These are phyloP conservation scores for Corinectria fuckeliana DNA, from an alignment of 2,329 filamentous ascomycete genomes.

Conservation along the genomic window DNA sequence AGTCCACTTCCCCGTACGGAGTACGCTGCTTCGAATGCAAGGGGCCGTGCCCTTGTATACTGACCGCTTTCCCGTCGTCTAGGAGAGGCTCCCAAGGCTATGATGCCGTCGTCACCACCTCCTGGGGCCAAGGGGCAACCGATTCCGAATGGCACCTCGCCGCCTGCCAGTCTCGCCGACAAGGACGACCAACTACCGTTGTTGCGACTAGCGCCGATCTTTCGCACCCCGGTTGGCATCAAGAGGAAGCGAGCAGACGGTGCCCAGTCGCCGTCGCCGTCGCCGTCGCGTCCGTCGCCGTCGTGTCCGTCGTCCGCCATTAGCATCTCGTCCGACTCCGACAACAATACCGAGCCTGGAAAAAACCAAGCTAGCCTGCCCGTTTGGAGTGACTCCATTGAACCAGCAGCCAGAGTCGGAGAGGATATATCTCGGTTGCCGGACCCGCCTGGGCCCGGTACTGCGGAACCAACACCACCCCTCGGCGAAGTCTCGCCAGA, in stretches of 20 bases:
- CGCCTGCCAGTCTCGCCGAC: background rate
- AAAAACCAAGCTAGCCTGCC: background rate
- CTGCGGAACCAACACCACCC: background rate
- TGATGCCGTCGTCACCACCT: background rate
- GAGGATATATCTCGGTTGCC: no score
- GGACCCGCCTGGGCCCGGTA: background rate
- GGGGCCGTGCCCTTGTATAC: no score
- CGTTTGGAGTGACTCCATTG: background rate
- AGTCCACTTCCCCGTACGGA: no score
- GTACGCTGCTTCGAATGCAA: no score
- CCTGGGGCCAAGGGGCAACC: background rate
- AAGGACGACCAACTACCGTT: background rate
- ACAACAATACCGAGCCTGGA: background rate
- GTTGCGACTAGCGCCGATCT: background rate
- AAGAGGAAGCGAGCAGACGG: background rate
- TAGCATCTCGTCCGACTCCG: background rate
- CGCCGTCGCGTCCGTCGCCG: no score
- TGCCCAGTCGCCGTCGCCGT: background rate
- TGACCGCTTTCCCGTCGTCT: no score
- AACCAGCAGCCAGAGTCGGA: background rate
- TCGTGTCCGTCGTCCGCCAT: background rate
- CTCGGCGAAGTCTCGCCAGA: background rate
- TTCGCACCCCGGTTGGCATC: background rate
- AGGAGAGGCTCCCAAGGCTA: no score
- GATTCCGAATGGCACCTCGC: background rate